These are phyloP conservation scores for Fraxinus latifolia DNA, from an alignment of 305 asterid species.

Conservation along the genomic window DNA sequence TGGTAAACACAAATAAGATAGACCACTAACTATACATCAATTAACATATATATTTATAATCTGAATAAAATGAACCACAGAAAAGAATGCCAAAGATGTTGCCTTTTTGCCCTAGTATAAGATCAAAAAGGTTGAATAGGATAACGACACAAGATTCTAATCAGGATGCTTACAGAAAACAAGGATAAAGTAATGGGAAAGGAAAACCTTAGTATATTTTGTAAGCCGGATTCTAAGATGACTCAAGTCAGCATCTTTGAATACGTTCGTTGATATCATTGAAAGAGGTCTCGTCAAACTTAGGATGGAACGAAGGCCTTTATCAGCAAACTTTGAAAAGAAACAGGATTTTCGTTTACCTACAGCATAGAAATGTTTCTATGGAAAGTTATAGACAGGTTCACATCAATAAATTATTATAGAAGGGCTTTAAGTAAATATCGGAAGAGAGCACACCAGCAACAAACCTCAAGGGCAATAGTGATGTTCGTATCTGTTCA, in stretches of 20 bases:
- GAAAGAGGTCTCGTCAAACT: conserved; percentile 37
- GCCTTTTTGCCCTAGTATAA: background rate
- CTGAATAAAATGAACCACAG: background rate
- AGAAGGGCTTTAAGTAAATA: conserved; percentile 8
- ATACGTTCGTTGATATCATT: conserved; percentile 28
- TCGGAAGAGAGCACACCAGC: conserved; percentile 53
- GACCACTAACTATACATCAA: background rate
- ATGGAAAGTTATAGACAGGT: conserved; percentile 14
- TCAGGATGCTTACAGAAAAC: conserved; percentile 1
- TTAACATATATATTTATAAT: background rate
- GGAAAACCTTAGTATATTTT: conserved; percentile 63
- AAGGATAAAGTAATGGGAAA: conserved; percentile 10
- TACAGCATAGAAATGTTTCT: conserved; percentile 26
- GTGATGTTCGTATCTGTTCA: conserved; percentile 57
- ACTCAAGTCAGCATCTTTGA: conserved; percentile 37
- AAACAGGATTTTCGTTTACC: conserved; percentile 62
- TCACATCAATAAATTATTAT: conserved; percentile 18
- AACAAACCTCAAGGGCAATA: conserved; percentile 72
- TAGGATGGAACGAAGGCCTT: conserved; percentile 42
- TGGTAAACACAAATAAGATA: background rate
- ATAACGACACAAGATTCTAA: conserved; percentile 2
- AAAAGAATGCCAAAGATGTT: conserved; percentile 6
- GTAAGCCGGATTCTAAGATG: conserved; percentile 61
- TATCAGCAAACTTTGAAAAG: conserved; percentile 55
- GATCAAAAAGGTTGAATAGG: background rate